phyloP scores from a whole-genome alignment of 2,329 filamentous ascomycete genomes.

The Colletotrichum endophyticum region DNA sequence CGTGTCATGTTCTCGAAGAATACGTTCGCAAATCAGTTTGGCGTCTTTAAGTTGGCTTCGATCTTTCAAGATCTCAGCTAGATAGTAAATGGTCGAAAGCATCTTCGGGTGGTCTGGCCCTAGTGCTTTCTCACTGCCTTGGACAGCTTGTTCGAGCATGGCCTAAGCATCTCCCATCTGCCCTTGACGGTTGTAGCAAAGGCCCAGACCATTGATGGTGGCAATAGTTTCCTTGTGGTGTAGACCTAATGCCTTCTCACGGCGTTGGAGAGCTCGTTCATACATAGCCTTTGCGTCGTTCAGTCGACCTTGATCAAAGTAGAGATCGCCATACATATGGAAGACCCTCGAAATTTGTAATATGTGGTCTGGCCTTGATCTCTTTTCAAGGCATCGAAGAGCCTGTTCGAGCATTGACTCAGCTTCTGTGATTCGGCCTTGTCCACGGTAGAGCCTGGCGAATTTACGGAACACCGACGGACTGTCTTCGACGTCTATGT shows the following conservation, averaged over 20 bases:
- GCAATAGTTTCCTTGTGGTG: not conserved
- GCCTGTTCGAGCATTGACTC: not conserved
- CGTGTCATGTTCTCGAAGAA: not conserved
- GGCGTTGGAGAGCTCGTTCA: constrained; percentile 29
- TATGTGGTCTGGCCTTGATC: constrained; percentile 15
- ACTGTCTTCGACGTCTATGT: constrained; percentile 26
- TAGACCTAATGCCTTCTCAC: constrained; percentile 22
- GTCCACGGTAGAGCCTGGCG: not conserved
- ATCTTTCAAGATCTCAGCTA: not conserved
- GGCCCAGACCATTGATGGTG: not conserved
- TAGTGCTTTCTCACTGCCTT: constrained; percentile 18
- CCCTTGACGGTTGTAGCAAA: too few relatives aligned
- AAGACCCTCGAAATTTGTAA: constrained; percentile 17
- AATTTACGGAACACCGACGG: not conserved
- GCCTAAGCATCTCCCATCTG: not conserved
- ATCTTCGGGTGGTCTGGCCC: not conserved
- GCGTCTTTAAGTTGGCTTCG: not conserved
- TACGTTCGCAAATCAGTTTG: not conserved
- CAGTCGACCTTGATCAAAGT: constrained; percentile 14
- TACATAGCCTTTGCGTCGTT: constrained; percentile 33
- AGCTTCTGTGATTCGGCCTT: not conserved
- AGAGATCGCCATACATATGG: constrained; percentile 25
- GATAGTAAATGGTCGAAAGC: rapidly evolving
- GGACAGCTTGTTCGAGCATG: not conserved
- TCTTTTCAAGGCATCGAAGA: constrained; percentile 28